Base-by-base conservation (phyloP, 768 basidiomycete species). In the Pulveroboletus ravenelii region DNA sequence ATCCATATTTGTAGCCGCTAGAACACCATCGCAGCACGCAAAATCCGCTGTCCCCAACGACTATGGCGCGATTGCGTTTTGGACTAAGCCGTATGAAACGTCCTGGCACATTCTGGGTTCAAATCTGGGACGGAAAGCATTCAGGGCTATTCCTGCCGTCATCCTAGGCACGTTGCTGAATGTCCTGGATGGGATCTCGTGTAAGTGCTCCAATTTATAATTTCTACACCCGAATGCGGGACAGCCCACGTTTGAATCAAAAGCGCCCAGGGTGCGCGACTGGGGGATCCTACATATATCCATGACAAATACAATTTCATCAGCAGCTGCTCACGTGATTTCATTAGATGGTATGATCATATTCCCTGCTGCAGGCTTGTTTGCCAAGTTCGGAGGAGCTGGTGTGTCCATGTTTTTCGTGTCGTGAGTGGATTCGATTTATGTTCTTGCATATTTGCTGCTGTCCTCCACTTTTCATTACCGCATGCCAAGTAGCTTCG, bases 391-490 rank as follows among this genome's bases (percentile, higher is more conserved):
- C 15, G 94, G 92, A 1, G 81, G 88, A 0, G 83, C 85, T 66
- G 95, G 95, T 3, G 93, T 98, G 2, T 94, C 93, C 31, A 90
- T 97, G 87, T 95, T 95, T 68, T 95, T 94, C 66, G 78, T 93
- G 17, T 83, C 89, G 76, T 85, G 62, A 60, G 82, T 72, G 18
- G 9, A 45, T 34, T 30, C 34, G 18, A 45, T 47, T 29, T 2
- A 3, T 35, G 25, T 38, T 31, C 3, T 40, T 38, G 15, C 9
- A n/a, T 23, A 4, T 43, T 30, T 12, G 15, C 30, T 14, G n/a
- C 45, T 38, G 37, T 45, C 18, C 35, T 34, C 12, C 18, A 20
- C n/a, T 38, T 8, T 48, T 57, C 45, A 41, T 58, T 46, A 34
- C 42, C 48, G 52, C 15, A 9, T 8, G 47, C 6, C 34, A n/a